Percentiles rank a stretch among this genome's conserved stretches.
These are phyloP conservation scores for Insectozyma bohioensis DNA, from an alignment of 1,139 yeast species.

Conservation along the genomic window DNA sequence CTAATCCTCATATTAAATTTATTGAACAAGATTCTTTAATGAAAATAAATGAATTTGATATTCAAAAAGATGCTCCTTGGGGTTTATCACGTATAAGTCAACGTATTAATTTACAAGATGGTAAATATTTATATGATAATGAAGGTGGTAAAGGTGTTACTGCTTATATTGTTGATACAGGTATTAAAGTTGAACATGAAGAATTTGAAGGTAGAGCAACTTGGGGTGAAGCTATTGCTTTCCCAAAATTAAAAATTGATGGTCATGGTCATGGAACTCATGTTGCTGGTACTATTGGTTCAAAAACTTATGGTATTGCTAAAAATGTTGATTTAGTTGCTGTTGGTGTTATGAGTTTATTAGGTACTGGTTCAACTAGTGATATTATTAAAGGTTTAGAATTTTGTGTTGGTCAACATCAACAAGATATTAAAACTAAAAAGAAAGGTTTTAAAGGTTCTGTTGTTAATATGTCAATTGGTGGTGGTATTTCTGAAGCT, in stretches of 20 bases:
- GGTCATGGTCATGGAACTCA: constrained; percentile 59
- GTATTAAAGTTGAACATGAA: constrained; percentile 39
- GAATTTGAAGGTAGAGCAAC: constrained; percentile 44
- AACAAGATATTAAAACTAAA: constrained; percentile 25
- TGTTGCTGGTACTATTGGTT: constrained; percentile 48
- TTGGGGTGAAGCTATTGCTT: constrained; percentile 43
- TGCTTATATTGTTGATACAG: constrained; percentile 46
- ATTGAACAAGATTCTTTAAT: constrained; percentile 35
- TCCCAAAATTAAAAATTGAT: constrained; percentile 36
- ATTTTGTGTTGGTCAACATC: constrained; percentile 41
- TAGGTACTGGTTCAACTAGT: constrained; percentile 42
- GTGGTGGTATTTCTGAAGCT: constrained; percentile 43
- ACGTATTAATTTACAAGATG: constrained; percentile 49
- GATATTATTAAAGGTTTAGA: constrained; percentile 47
- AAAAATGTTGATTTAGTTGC: constrained; percentile 44
- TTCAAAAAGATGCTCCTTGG: constrained; percentile 43
- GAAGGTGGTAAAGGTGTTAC: constrained; percentile 46
- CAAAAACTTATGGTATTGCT: constrained; percentile 43
- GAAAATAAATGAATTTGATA: constrained; percentile 31
- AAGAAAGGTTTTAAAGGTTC: constrained; percentile 45
- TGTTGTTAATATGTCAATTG: constrained; percentile 44
- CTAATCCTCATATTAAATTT: constrained; percentile 31
- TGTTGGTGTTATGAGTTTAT: constrained; percentile 40
- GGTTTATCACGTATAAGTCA: constrained; percentile 40
- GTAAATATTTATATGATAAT: constrained; percentile 37